phyloP scores from a whole-genome alignment of 225 moss, liverwort and hornwort species.

The Neckera pumila region DNA sequence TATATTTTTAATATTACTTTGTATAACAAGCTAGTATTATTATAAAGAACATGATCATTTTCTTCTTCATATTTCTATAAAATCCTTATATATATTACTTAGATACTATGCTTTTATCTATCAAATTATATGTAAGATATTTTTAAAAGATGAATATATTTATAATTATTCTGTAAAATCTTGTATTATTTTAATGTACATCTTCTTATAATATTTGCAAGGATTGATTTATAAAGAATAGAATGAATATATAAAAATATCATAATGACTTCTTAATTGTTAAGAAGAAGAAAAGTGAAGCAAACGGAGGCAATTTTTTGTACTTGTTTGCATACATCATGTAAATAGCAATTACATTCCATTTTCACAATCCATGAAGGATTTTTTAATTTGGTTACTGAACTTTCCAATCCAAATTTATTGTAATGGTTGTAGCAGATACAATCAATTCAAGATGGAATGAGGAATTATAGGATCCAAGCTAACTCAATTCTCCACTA shows the following conservation, averaged over 20 bases:
- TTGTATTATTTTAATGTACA: background rate
- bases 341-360: background rate
- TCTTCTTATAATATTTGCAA: background rate
- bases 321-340: too few relatives aligned
- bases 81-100: background rate
- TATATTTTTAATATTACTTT: background rate
- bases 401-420: background rate
- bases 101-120: background rate
- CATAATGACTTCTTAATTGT: background rate
- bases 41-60: background rate
- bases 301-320: background rate
- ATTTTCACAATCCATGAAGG: background rate
- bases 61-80: background rate
- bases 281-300: background rate
- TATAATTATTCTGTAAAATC: background rate
- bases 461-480: background rate
- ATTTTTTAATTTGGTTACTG: background rate
- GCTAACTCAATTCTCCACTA: too few relatives aligned
- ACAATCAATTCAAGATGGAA: background rate
- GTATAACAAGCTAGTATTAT: background rate
- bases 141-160: background rate
- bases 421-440: background rate
- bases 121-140: background rate
- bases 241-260: background rate
- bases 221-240: background rate